Percentiles rank a stretch among this genome's conserved stretches.
Conservation (phyloP, 768 basidiomycete species). For the Scleroderma bovista region DNA sequence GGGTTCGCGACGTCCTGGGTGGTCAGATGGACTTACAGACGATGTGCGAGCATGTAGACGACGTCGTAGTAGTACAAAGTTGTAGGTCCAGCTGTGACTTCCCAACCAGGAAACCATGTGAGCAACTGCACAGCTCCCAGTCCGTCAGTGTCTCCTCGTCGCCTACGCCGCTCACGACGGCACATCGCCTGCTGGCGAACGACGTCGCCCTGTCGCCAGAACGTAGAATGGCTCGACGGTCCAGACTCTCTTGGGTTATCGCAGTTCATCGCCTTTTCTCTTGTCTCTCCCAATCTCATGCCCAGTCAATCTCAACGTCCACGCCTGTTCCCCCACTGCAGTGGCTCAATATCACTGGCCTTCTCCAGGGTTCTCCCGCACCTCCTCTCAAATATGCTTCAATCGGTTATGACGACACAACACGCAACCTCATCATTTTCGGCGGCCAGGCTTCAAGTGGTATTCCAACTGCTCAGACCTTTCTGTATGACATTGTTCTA, state of each 20-base stretch:
- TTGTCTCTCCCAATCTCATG: slow-evolving; percentile 16
- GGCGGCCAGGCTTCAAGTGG: slow-evolving; percentile 70
- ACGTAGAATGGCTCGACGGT: slow-evolving; percentile 9
- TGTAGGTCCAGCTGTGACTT: neutral
- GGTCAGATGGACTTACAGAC: no score
- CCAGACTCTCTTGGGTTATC: slow-evolving; percentile 11
- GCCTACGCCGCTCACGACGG: slow-evolving; percentile 20
- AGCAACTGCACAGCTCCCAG: neutral
- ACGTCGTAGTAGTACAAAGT: no score
- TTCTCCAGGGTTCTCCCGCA: slow-evolving; percentile 47
- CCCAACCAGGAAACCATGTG: slow-evolving; percentile 4
- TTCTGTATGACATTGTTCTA: slow-evolving; percentile 43
- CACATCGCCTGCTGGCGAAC: slow-evolving; percentile 18
- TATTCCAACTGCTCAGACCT: slow-evolving; percentile 58
- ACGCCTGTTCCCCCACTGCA: slow-evolving; percentile 39
- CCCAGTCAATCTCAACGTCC: slow-evolving; percentile 48
- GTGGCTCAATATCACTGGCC: slow-evolving; percentile 65
- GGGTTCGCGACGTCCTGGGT: no score
- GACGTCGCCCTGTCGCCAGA: slow-evolving; percentile 18
- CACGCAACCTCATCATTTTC: slow-evolving; percentile 62
- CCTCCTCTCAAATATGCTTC: slow-evolving; percentile 68
- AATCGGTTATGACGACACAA: slow-evolving; percentile 49
- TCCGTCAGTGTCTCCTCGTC: slow-evolving; percentile 7
- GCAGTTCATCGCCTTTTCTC: slow-evolving; percentile 12
- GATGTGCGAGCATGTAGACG: no score